Percentiles rank a stretch among this genome's conserved stretches.
phyloP scores from a whole-genome alignment of 805 yeast species.

The Barnettozyma populi region DNA sequence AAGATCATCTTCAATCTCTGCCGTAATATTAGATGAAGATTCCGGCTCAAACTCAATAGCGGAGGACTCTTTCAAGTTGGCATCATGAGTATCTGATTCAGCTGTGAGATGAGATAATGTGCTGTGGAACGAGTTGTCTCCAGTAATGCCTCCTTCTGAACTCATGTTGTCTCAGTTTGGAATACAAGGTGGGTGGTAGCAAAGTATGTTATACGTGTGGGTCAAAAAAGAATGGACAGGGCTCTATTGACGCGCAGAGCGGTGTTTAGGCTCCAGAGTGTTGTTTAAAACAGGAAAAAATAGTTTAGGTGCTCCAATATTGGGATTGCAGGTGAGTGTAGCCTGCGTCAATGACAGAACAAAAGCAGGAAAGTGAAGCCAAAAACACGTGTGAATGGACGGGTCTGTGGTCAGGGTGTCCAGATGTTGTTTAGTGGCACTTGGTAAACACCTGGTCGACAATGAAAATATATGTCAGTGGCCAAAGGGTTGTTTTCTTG shows the following conservation, averaged over 20 bases:
- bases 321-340: background rate
- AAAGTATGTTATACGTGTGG: background rate
- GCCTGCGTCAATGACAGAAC: background rate
- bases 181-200: background rate
- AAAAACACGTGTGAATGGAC: background rate
- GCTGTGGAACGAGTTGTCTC: conserved; percentile 9
- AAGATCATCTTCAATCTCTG: background rate
- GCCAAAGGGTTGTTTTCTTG: background rate
- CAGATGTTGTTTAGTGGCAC: background rate
- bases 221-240: conserved; percentile 7
- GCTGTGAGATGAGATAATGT: conserved; percentile 1
- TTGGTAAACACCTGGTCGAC: background rate
- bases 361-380: background rate
- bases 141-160: conserved; percentile 2
- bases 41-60: background rate
- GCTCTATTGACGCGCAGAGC: background rate
- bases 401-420: background rate
- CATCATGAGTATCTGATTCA: background rate
- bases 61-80: background rate
- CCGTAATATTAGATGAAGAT: background rate
- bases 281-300: too few species aligned
- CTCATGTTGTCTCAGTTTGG: conserved; percentile 1
- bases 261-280: background rate
- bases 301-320: background rate
- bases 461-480: background rate